A percentile compares a stretch with the other conserved stretches of the same genome.
These are phyloP conservation scores for Aechmea fasciata DNA, from an alignment of 176 grass and related monocot genomes.

Conservation along the genomic window DNA sequence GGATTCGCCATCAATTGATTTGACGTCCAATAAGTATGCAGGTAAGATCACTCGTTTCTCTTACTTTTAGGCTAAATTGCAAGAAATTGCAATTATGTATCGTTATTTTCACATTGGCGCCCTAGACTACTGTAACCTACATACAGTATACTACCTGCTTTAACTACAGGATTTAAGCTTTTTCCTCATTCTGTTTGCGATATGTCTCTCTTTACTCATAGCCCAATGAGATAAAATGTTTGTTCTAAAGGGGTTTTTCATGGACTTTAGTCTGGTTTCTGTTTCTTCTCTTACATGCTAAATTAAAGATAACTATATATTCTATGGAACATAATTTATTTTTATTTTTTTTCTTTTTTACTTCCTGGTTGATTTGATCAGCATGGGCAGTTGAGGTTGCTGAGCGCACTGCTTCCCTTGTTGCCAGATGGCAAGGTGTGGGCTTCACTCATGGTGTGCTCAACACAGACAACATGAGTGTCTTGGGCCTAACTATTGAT, in stretches of 20 bases:
- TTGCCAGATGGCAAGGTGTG: conserved; percentile 95
- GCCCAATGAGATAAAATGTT: too few species aligned
- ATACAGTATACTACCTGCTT: too few species aligned
- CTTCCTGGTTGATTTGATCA: conserved; percentile 19
- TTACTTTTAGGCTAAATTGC: conserved; percentile 1
- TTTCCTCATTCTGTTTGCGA: too few species aligned
- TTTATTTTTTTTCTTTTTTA: neutral
- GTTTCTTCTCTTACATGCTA: too few species aligned
- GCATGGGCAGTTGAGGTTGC: conserved; percentile 97
- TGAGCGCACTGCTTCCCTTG: conserved; percentile 76
- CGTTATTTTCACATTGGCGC: too few species aligned
- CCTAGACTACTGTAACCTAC: too few species aligned
- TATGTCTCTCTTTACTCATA: too few species aligned
- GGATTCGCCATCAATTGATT: conserved; percentile 69
- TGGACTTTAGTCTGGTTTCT: too few species aligned
- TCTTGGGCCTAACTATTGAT: conserved; percentile 90
- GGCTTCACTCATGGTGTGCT: conserved; percentile 96
- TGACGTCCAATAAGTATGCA: conserved; percentile 99
- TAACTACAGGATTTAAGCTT: too few species aligned
- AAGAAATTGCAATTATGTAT: neutral
- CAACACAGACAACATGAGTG: conserved; percentile 99
- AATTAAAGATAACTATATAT: too few species aligned
- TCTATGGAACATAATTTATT: neutral
- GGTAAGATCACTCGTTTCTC: conserved; percentile 24
- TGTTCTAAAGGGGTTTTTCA: too few species aligned